A percentile compares a stretch with the other conserved stretches of the same genome.
These are phyloP conservation scores for Claviceps sp. DNA, from an alignment of 2,329 filamentous ascomycete species.

Conservation along the genomic window DNA sequence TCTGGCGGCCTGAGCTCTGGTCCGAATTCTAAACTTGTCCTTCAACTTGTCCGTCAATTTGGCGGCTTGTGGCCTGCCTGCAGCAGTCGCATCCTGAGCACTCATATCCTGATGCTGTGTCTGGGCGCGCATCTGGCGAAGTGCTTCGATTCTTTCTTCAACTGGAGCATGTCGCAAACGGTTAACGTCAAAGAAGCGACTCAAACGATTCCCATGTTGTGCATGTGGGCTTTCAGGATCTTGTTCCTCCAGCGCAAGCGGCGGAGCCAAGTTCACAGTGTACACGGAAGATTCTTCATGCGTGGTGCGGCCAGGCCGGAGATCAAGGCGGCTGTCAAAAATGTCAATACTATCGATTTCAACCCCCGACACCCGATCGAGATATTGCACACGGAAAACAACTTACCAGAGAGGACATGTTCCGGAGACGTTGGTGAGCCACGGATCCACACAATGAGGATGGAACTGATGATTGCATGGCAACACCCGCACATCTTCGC, in stretches of 20 bases:
- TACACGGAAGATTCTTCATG: slow-evolving; percentile 9
- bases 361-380: not conserved
- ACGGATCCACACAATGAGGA: slow-evolving; percentile 54
- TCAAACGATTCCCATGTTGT: slow-evolving; percentile 29
- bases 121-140: slow-evolving; percentile 29
- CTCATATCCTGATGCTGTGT: slow-evolving; percentile 13
- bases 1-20: slow-evolving; percentile 26
- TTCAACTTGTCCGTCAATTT: slow-evolving; percentile 35
- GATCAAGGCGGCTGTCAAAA: slow-evolving; percentile 36
- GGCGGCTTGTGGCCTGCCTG: slow-evolving; percentile 27
- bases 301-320: slow-evolving; percentile 26
- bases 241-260: slow-evolving; percentile 26
- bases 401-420: slow-evolving; percentile 57
- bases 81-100: slow-evolving; percentile 14
- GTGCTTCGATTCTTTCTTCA: slow-evolving; percentile 48
- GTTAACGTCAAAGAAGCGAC: slow-evolving; percentile 42
- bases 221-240: slow-evolving; percentile 17
- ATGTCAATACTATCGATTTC: not conserved
- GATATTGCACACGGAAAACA: not conserved
- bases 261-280: slow-evolving; percentile 23
- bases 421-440: slow-evolving; percentile 56
- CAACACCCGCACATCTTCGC: slow-evolving; percentile 53
- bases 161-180: slow-evolving; percentile 43
- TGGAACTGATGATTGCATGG: slow-evolving; percentile 58
- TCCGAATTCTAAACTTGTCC: slow-evolving; percentile 40